phyloP scores from a whole-genome alignment of 2,329 filamentous ascomycete species.

The Aspergillaceae sp. region DNA sequence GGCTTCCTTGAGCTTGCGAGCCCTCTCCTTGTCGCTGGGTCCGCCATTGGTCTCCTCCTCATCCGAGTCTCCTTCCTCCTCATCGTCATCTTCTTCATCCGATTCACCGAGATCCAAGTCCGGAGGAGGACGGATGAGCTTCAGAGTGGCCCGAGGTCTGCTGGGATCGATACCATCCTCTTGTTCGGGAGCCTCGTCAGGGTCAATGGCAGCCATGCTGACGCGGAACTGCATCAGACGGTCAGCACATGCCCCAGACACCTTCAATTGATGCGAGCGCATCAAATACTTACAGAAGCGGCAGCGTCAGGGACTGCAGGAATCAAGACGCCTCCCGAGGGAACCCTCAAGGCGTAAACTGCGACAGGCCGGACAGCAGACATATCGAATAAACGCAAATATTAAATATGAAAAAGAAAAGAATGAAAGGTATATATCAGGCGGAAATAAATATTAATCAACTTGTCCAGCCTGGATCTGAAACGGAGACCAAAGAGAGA shows the following conservation, averaged over 20 bases:
- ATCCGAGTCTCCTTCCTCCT: slow-evolving; percentile 48
- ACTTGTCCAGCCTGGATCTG: background rate
- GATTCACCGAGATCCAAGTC: slow-evolving; percentile 51
- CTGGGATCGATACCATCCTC: slow-evolving; percentile 56
- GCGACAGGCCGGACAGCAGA: slow-evolving; percentile 55
- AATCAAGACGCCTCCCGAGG: slow-evolving; percentile 72
- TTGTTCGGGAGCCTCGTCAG: slow-evolving; percentile 63
- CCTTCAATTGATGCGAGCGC: background rate
- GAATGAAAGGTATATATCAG: background rate
- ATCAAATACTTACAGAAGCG: slow-evolving; percentile 60
- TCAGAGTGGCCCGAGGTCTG: slow-evolving; percentile 72
- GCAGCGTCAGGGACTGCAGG: slow-evolving; percentile 70
- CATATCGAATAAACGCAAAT: slow-evolving; percentile 26
- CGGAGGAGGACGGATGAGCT: slow-evolving; percentile 68
- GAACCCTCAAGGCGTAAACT: slow-evolving; percentile 87
- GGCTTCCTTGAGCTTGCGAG: slow-evolving; percentile 73
- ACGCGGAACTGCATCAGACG: slow-evolving; percentile 66
- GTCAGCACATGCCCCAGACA: background rate
- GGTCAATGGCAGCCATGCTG: slow-evolving; percentile 97
- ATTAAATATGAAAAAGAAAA: slow-evolving; percentile 1
- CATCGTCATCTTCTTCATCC: slow-evolving; percentile 56
- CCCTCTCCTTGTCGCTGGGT: slow-evolving; percentile 83
- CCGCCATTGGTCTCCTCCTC: slow-evolving; percentile 80
- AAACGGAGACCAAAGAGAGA: background rate
- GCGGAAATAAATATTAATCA: background rate